phyloP scores from a whole-genome alignment of 345 rosid genomes.

The Rubroshorea leprosula region DNA sequence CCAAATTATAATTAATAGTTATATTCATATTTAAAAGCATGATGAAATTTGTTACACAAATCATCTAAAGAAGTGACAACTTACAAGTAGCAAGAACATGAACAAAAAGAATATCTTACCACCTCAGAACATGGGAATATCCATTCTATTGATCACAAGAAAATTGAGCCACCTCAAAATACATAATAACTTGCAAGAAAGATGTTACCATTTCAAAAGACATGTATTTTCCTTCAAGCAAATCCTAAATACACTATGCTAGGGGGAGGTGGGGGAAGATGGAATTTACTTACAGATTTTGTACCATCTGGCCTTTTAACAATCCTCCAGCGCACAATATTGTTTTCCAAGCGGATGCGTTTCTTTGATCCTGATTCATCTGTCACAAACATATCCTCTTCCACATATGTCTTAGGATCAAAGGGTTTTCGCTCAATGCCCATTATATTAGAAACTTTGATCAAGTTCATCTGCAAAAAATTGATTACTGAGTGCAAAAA shows the following conservation, averaged over 20 bases:
- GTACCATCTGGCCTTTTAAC: slow-evolving; percentile 66
- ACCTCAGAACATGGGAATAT: too few species aligned
- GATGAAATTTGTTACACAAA: too few species aligned
- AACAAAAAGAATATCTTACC: too few species aligned
- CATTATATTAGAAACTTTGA: slow-evolving; percentile 96
- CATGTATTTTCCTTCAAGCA: neutral
- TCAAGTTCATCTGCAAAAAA: slow-evolving; percentile 74
- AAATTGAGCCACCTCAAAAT: neutral
- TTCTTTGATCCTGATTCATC: slow-evolving; percentile 79
- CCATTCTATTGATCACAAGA: too few species aligned
- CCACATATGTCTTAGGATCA: slow-evolving; percentile 89
- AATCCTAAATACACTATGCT: neutral
- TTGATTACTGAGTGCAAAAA: neutral
- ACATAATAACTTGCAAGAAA: neutral
- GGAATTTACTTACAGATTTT: slow-evolving; percentile 57
- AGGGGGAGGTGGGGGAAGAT: neutral
- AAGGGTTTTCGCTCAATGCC: slow-evolving; percentile 90
- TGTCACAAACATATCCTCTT: slow-evolving; percentile 79
- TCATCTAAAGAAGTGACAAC: too few species aligned
- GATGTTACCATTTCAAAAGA: neutral
- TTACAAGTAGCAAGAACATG: too few species aligned
- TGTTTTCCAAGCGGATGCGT: slow-evolving; percentile 84
- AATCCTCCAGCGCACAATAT: slow-evolving; percentile 83
- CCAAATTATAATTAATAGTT: too few species aligned
- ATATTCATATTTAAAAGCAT: too few species aligned